Evolutionary conservation across 257 asterid species (phyloP).

Genomic region (Eustoma russellianum): DNA sequence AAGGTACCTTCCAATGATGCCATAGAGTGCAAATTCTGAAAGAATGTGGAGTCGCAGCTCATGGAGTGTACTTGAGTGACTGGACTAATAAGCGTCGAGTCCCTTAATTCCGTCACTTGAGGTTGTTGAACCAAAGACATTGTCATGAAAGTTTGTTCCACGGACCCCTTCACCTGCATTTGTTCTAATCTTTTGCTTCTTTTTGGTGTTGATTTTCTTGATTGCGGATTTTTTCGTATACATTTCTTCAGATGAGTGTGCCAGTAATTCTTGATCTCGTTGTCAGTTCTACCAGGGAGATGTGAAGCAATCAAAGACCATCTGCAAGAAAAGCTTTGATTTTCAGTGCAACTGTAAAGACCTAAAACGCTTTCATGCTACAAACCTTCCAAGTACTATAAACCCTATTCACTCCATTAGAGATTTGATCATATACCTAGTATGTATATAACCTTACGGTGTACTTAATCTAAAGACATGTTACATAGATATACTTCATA

Average conservation of each 20-base stretch:
- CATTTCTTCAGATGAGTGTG: constrained; percentile 37
- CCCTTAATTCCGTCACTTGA: not conserved
- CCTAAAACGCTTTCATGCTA: too few relatives aligned
- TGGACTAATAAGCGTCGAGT: not conserved
- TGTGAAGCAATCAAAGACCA: constrained; percentile 37
- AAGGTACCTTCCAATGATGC: constrained; percentile 8
- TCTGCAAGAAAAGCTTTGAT: constrained; percentile 10
- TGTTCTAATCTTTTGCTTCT: not conserved
- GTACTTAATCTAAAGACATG: too few relatives aligned
- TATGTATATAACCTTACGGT: too few relatives aligned
- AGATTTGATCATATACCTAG: too few relatives aligned
- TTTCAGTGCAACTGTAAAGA: too few relatives aligned
- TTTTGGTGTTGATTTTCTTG: not conserved
- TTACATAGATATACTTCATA: too few relatives aligned
- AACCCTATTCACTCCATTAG: too few relatives aligned
- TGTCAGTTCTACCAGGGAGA: constrained; percentile 42
- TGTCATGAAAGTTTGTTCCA: not conserved
- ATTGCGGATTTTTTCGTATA: not conserved
- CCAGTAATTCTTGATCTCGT: constrained; percentile 38
- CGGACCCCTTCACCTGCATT: not conserved
- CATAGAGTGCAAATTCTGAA: not conserved
- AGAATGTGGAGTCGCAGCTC: too few relatives aligned
- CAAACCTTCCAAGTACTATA: too few relatives aligned
- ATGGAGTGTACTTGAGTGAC: not conserved
- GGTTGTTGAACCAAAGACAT: too few relatives aligned